Evolutionary conservation across 1,284 basidiomycete species (phyloP).

Genomic region (Irpex sp.): DNA sequence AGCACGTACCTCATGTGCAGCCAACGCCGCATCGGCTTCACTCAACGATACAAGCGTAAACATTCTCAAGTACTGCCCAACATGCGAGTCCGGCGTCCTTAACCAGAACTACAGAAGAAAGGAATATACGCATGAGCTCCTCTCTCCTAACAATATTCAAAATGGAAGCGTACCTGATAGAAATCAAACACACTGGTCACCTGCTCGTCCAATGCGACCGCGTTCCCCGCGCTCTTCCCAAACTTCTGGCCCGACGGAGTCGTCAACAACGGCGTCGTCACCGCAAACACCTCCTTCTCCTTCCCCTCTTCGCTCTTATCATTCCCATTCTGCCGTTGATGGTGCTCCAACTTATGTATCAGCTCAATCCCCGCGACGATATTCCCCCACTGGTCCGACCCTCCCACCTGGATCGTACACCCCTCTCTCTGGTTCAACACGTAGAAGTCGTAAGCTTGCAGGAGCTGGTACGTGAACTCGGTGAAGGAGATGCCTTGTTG

Average conservation of each 20-base stretch:
- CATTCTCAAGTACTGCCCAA: conserved; percentile 74
- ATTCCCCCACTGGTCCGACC: conserved; percentile 99
- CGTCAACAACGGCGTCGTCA: conserved; percentile 93
- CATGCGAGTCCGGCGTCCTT: conserved; percentile 77
- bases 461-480: conserved; percentile 95
- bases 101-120: conserved; percentile 73
- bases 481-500: conserved; percentile 90
- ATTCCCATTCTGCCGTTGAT: not conserved
- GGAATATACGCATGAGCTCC: not conserved
- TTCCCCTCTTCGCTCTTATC: not conserved
- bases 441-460: conserved; percentile 96
- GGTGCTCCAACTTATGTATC: conserved; percentile 52
- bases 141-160: too few species aligned
- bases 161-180: conserved; percentile 62
- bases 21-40: conserved; percentile 55
- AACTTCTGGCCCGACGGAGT: conserved; percentile 91
- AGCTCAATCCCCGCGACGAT: conserved; percentile 90
- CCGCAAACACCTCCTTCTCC: conserved; percentile 62
- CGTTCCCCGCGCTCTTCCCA: conserved; percentile 96
- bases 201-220: conserved; percentile 79
- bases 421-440: conserved; percentile 61
- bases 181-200: conserved; percentile 86
- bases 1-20: conserved; percentile 47
- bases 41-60: conserved; percentile 75
- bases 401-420: conserved; percentile 90